Base-by-base conservation (phyloP, 192 early-diverging fungal species). In the Umbelopsis sp. region DNA sequence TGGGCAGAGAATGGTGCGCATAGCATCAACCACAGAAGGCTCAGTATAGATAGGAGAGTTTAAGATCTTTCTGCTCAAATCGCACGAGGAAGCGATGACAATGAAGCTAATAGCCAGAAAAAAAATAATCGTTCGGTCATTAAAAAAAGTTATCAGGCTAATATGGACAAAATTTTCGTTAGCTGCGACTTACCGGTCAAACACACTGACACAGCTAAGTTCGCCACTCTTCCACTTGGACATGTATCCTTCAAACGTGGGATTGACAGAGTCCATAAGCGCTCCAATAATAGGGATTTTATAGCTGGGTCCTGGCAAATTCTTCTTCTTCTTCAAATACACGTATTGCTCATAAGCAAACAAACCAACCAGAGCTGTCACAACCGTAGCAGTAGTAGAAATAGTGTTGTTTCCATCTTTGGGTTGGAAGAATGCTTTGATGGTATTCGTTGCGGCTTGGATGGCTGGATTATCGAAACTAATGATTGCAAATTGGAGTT, bases 171-270 rank as follows among this genome's bases (percentile, higher is more conserved):
- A 25, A 46, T 74, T 67, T 66, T 64, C 66, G 48, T 37, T 18
- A 64, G 49, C n/a, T 69, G 13, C 7, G 37, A 41, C 21, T 71
- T 76, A 80, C 78, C 78, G 68, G 65, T 82, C 72, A 70, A 82
- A 82, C 41, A 82, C 80, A 46, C 71, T 52, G 27, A 82, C 74
- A 58, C 75, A 79, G 46, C 73, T 76, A 20, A 82, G 67, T 20
- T 71, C 73, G 50, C 80, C 80, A 68, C 78, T 77, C 49, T 82
- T 82, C 80, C 78, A 82, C 23, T 80, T 82, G 51, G 53, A 68
- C 68, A 82, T 72, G 20, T 82, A 82, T 21, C 80, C 80, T 37
- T 82, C 80, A 73, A 82, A 82, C 12, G 76, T 82, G 18, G 80
- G 80, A 27, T 82, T 67, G 3, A 82, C 58, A 13, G 75, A 80